Conservation (phyloP, 2,329 filamentous ascomycete species). For the Ceratocystiopsis minuta region DNA sequence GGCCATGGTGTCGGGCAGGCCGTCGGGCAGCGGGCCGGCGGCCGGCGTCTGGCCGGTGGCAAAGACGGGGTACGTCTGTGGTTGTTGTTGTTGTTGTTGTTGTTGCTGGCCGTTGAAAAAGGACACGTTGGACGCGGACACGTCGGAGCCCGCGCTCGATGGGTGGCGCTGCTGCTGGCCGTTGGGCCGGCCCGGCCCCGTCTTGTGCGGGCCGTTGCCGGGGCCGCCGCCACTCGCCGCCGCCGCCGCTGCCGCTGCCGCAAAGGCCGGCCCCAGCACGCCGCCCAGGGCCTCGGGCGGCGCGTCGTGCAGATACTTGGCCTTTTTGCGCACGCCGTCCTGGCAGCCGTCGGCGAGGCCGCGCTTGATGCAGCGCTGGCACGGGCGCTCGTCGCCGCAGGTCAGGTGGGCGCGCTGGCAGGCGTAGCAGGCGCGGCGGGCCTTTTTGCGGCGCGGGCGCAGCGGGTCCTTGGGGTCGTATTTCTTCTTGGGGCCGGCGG, state of each 20-base stretch:
- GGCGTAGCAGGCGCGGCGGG: slow-evolving; percentile 83
- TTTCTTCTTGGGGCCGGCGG: slow-evolving; percentile 43
- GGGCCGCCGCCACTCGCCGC: too few relatives aligned
- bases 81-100: too few relatives aligned
- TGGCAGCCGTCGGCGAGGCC: slow-evolving; percentile 81
- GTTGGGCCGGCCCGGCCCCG: too few relatives aligned
- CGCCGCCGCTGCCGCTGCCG: slow-evolving; percentile 14
- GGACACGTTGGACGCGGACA: slow-evolving; percentile 21
- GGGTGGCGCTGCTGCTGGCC: slow-evolving; percentile 26
- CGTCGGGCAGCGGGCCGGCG: slow-evolving; percentile 25
- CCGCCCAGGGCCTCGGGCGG: slow-evolving; percentile 76
- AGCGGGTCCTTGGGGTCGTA: slow-evolving; percentile 75
- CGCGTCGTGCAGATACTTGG: slow-evolving; percentile 95
- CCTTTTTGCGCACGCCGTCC: slow-evolving; percentile 95
- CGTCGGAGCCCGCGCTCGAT: slow-evolving; percentile 28
- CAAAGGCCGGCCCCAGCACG: slow-evolving; percentile 58
- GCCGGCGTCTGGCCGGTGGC: slow-evolving; percentile 29
- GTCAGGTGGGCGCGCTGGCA: slow-evolving; percentile 95
- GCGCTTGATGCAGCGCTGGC: slow-evolving; percentile 83
- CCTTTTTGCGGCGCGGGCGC: slow-evolving; percentile 86
- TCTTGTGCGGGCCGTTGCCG: too few relatives aligned
- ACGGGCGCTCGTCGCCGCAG: slow-evolving; percentile 91
- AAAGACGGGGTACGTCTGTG: slow-evolving; percentile 31
- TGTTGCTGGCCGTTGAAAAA: slow-evolving; percentile 27
- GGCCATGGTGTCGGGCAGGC: slow-evolving; percentile 27